phyloP scores from a whole-genome alignment of 257 asterid species.

The Solanum sparsipilum region DNA sequence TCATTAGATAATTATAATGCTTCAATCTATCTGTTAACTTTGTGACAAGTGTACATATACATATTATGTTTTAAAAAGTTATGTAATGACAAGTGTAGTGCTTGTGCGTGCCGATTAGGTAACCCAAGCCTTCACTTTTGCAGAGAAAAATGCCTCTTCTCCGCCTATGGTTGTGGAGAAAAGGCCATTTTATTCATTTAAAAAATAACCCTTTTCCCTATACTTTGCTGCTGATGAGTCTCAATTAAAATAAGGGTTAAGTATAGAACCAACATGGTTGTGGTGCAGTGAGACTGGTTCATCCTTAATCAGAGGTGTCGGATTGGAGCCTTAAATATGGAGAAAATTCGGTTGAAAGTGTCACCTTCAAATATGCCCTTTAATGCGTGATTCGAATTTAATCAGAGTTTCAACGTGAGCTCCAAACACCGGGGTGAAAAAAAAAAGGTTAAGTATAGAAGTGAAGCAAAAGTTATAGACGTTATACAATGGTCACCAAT shows the following conservation, averaged over 20 bases:
- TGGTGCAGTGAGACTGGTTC: no score
- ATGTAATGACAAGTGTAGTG: conserved; percentile 9
- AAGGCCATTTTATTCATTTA: background rate
- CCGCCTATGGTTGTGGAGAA: conserved; percentile 9
- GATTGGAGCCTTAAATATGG: no score
- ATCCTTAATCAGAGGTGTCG: no score
- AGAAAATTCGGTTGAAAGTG: fast-evolving
- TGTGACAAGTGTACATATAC: conserved; percentile 4
- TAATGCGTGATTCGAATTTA: no score
- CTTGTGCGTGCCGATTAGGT: conserved; percentile 41
- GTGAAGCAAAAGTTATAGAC: conserved; percentile 24
- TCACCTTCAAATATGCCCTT: fast-evolving
- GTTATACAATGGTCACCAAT: conserved; percentile 5
- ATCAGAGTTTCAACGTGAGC: fast-evolving
- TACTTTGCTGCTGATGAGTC: background rate
- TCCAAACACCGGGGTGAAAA: fast-evolving
- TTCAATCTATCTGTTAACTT: background rate
- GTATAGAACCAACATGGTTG: no score
- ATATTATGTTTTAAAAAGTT: background rate
- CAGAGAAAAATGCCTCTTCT: conserved; percentile 7
- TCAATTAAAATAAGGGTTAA: background rate
- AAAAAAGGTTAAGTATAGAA: background rate
- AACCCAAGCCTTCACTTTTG: conserved; percentile 33
- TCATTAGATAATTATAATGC: background rate
- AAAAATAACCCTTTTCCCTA: background rate